Evolutionary conservation across 2,329 filamentous ascomycete genomes (phyloP), one percentile per base, ranked within the genome.

Genomic region (Epichloe glyceriae): DNA sequence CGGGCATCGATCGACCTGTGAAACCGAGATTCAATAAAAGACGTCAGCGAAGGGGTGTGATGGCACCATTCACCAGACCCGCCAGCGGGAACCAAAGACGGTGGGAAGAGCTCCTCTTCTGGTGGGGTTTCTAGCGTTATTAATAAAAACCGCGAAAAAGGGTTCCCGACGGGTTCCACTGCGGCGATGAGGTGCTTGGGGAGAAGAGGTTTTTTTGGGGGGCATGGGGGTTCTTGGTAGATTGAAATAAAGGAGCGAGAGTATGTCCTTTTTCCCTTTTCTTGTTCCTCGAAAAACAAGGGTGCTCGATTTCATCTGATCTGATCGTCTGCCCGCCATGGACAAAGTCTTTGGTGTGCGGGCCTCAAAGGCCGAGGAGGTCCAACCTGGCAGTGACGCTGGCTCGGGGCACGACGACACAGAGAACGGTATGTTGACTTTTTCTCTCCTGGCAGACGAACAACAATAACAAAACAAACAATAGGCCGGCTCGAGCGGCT

Each of bases 61-160:
- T 56, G 53, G 43, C 55, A 56, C 53, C 55, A 56, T 56, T 50
- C 26, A n/a, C 44, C 6, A 43, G 55, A 53, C 55, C 55, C 55
- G 52, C 51, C 19, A 17, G 26, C 3, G 20, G 5, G 37, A 44
- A 40, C 26, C 26, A 47, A 40, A 42, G 44, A 47, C 35, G 38
- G 43, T n/a, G 7, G 7, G 14, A 19, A 34, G 14, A 20, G 17
- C 15, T 38, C n/a, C 48, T 38, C 46, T 43, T 50, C 42, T 42
- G 34, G 49, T 53, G 49, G 22, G 22, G 22, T 26, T 26, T 26
- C 0, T 22, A 6, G 22, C 22, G 22, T 6, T 22, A 22, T 22
- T 22, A 22, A 22, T 22, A 22, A 22, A 22, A 22, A 6, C 22
- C 34, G 26, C 34, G 10, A 15, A 15, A 37, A 15, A 14, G 35